These are phyloP conservation scores for Nitzschia sp. DNA, from an alignment of 108 stramenopile species.

Conservation along the genomic window DNA sequence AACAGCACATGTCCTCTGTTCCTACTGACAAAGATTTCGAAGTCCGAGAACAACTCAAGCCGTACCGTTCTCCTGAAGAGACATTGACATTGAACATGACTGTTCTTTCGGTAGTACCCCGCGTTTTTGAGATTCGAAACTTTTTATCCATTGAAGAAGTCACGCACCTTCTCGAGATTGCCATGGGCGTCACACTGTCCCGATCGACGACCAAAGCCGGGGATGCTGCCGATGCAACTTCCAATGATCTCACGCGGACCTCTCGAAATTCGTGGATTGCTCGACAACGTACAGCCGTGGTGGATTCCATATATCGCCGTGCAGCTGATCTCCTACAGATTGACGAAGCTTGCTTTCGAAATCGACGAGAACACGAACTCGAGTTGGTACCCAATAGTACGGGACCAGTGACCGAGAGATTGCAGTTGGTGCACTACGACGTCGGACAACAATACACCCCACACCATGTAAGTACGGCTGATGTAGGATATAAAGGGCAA, in stretches of 20 bases:
- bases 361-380: conserved; percentile 41
- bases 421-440: conserved; percentile 59
- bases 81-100: conserved; percentile 46
- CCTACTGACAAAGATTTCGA: conserved; percentile 8
- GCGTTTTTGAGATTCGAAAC: conserved; percentile 64
- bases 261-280: conserved; percentile 48
- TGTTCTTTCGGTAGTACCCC: conserved; percentile 43
- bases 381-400: conserved; percentile 35
- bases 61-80: conserved; percentile 42
- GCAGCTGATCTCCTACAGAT: conserved; percentile 58
- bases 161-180: conserved; percentile 50
- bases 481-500: conserved; percentile 25
- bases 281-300: conserved; percentile 34
- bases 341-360: conserved; percentile 51
- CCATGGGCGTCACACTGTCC: conserved; percentile 27
- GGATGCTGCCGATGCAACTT: not conserved
- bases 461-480: conserved; percentile 32
- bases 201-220: conserved; percentile 36
- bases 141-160: conserved; percentile 60
- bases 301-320: conserved; percentile 47
- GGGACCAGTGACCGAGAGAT: conserved; percentile 47
- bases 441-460: conserved; percentile 60
- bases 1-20: not conserved
- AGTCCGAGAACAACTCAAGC: conserved; percentile 40
- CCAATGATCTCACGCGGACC: conserved; percentile 32